Conservation (phyloP, 768 basidiomycete genomes). For the Tylopilus subfusipes region DNA sequence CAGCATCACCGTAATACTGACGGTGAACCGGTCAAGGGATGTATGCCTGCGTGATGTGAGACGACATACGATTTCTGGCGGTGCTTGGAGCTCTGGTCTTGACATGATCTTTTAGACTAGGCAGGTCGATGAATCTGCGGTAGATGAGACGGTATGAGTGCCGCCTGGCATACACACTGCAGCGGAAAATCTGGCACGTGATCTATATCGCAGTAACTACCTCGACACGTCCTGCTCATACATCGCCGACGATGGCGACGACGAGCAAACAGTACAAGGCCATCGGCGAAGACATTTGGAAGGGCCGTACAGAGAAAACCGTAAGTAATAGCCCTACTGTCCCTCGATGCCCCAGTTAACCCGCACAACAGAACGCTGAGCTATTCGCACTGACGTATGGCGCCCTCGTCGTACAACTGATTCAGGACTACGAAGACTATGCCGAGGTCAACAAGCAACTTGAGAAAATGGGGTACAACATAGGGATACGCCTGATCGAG, state of each 20-base stretch:
- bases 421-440: slow-evolving; percentile 99
- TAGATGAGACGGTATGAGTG: not conserved
- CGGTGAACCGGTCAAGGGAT: not conserved
- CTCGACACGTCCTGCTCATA: not conserved
- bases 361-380: slow-evolving; percentile 80
- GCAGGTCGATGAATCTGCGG: not conserved
- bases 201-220: slow-evolving; percentile 10
- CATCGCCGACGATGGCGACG: slow-evolving; percentile 52
- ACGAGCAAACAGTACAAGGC: slow-evolving; percentile 81
- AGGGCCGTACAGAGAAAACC: slow-evolving; percentile 89
- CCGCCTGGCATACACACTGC: not conserved
- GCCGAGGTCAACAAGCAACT: slow-evolving; percentile 93
- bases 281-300: slow-evolving; percentile 96
- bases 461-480: slow-evolving; percentile 99
- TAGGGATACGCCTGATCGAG: slow-evolving; percentile 93
- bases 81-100: slow-evolving; percentile 82
- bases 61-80: slow-evolving; percentile 77
- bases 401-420: slow-evolving; percentile 94
- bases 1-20: slow-evolving; percentile 94
- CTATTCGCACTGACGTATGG: slow-evolving; percentile 97
- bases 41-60: too few relatives aligned
- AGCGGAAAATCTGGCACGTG: slow-evolving; percentile 20
- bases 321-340: slow-evolving; percentile 43
- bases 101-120: slow-evolving; percentile 55
- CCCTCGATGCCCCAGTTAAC: slow-evolving; percentile 13